Evolutionary conservation across 306 rosid genomes (phyloP), one percentile per base, ranked within the genome.

Genomic region (Biancaea sappan): DNA sequence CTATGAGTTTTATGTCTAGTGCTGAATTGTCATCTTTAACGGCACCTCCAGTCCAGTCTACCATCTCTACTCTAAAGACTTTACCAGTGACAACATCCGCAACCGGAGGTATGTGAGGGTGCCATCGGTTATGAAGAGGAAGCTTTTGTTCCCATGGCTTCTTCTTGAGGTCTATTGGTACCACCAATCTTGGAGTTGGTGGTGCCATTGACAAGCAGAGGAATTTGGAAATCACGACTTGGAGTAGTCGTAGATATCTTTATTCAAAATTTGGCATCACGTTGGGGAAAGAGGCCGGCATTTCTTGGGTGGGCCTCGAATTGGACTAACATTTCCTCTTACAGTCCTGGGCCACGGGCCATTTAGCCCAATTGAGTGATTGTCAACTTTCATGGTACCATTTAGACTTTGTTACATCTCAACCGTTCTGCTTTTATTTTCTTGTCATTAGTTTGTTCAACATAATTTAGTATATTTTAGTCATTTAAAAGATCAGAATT

Each of bases 121-220:
- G 97, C 98, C 97, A 93, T 59, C 93, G 86, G 86, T 93, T 93
- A 81, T 93, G 98, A 58, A 89, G 93, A 22, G 93, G 89, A 26
- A 78, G 72, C 15, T 79, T 80, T 77, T 91, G 98, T 53, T 89
- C 89, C 89, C 87, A 91, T 72, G 98, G 88, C 80, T 86, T 86
- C 62, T 78, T 84, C 63, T 81, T 87, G 28, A 91, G 66, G 77
- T 93, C 93, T 79, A 93, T 72, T 16, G 95, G 84, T 75, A 89
- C 83, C 40, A 83, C 91, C 35, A 84, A 37, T 77, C 67, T 91
- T 26, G 80, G 87, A 43, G 88, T 84, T 68, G 70, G 63, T 51
- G 93, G 97, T 26, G 90, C 97, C 98, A 93, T 93, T 75, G 77
- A 74, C 48, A 59, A 63, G 31, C 51, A 22, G 7, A 38, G 35